A percentile compares a stretch with the other conserved stretches of the same genome.
These are phyloP conservation scores for Discostella stelligera DNA, from an alignment of 352 stramenopile genomes.

Conservation along the genomic window DNA sequence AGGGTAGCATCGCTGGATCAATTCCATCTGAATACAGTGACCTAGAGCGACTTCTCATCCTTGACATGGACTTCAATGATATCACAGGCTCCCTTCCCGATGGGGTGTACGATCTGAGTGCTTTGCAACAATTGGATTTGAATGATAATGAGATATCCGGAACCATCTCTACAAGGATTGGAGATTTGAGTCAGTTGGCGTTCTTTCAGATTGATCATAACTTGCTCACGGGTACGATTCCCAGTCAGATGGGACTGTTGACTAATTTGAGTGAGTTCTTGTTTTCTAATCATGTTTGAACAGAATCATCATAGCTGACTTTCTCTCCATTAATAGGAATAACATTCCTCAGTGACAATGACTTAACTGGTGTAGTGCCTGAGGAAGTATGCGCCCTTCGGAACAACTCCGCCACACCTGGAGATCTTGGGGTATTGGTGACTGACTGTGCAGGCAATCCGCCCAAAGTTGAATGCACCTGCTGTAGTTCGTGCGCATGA, in stretches of 20 bases:
- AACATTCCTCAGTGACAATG: slow-evolving; percentile 32
- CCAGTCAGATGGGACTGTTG: slow-evolving; percentile 46
- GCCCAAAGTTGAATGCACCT: slow-evolving; percentile 31
- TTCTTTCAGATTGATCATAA: slow-evolving; percentile 65
- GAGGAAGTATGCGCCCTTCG: slow-evolving; percentile 32
- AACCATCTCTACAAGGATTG: slow-evolving; percentile 50
- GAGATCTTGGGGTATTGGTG: slow-evolving; percentile 35
- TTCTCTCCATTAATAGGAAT: slow-evolving; percentile 18
- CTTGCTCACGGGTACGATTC: slow-evolving; percentile 44
- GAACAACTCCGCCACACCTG: slow-evolving; percentile 25
- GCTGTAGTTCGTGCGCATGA: slow-evolving; percentile 32
- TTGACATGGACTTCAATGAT: slow-evolving; percentile 47
- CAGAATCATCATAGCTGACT: background rate
- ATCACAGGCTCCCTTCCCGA: slow-evolving; percentile 30
- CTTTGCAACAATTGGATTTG: slow-evolving; percentile 63
- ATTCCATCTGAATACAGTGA: slow-evolving; percentile 39
- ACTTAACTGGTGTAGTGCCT: slow-evolving; percentile 30
- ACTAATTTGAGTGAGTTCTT: slow-evolving; percentile 26
- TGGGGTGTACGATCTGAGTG: slow-evolving; percentile 46
- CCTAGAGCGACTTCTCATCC: slow-evolving; percentile 39
- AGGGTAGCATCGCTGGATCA: slow-evolving; percentile 32
- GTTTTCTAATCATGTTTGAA: background rate
- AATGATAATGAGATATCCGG: slow-evolving; percentile 56
- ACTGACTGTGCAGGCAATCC: slow-evolving; percentile 29
- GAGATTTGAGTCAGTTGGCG: slow-evolving; percentile 45